Evolutionary conservation across 2,329 filamentous ascomycete species (phyloP).

Genomic region (Diaporthe helianthi): DNA sequence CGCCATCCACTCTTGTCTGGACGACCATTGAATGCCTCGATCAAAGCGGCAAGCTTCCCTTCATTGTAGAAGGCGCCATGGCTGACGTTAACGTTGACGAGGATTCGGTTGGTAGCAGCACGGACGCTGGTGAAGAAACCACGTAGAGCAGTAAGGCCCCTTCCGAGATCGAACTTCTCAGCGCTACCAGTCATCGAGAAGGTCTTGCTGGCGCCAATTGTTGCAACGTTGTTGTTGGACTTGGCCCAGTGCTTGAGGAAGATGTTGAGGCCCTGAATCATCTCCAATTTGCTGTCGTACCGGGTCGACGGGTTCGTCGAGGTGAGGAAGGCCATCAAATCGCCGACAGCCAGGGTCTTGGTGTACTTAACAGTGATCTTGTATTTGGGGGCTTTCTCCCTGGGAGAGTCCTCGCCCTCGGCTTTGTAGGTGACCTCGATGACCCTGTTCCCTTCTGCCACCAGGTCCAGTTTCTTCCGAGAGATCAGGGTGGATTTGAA

Average conservation of each 20-base stretch:
- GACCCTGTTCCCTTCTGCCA: conserved; percentile 6
- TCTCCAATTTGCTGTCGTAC: conserved; percentile 40
- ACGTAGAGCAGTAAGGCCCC: conserved; percentile 42
- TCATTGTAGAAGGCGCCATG: conserved; percentile 45
- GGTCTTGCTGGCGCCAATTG: conserved; percentile 42
- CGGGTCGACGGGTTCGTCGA: conserved; percentile 37
- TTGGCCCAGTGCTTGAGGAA: conserved; percentile 57
- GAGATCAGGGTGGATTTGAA: conserved; percentile 45
- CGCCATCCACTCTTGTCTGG: conserved; percentile 22
- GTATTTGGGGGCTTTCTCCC: conserved; percentile 35
- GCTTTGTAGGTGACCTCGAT: conserved; percentile 39
- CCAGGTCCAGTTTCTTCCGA: conserved; percentile 35
- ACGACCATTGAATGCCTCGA: conserved; percentile 32
- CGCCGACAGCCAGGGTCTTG: conserved; percentile 38
- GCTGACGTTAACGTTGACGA: conserved; percentile 47
- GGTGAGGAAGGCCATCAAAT: conserved; percentile 40
- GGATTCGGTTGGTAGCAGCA: conserved; percentile 43
- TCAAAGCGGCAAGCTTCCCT: conserved; percentile 37
- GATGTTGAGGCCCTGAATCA: conserved; percentile 78
- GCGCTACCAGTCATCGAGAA: conserved; percentile 37
- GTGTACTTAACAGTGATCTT: conserved; percentile 38
- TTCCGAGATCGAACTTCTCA: conserved; percentile 38
- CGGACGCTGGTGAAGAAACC: conserved; percentile 47
- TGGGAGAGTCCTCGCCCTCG: conserved; percentile 43
- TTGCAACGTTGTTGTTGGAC: conserved; percentile 36